Conservation (phyloP, 345 rosid genomes). For the Ailanthus altissimus region DNA sequence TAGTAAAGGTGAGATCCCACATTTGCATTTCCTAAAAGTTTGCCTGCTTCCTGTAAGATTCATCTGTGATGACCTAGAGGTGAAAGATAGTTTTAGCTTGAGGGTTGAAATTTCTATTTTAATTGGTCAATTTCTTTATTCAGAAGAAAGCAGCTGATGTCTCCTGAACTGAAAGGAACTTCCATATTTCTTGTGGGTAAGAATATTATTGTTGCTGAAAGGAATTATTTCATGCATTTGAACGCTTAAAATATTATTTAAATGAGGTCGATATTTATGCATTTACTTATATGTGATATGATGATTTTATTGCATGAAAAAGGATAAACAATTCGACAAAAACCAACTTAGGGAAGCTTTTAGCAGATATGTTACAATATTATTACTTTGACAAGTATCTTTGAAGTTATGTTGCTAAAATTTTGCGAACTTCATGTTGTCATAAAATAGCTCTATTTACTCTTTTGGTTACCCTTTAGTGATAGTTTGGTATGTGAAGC, state of each 20-base stretch:
- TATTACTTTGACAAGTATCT: no score
- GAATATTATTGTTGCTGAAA: no score
- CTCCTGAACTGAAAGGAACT: slow-evolving; percentile 71
- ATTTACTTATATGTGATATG: slow-evolving; percentile 16
- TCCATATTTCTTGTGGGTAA: slow-evolving; percentile 83
- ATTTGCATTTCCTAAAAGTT: no score
- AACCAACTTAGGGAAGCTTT: slow-evolving; percentile 51
- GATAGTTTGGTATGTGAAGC: no score
- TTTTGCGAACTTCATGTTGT: no score
- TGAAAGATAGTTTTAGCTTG: not conserved
- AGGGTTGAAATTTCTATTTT: slow-evolving; percentile 30
- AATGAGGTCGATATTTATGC: slow-evolving; percentile 7
- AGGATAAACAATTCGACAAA: slow-evolving; percentile 71
- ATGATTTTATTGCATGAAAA: slow-evolving; percentile 34
- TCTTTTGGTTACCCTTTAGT: no score
- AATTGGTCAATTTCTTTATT: no score
- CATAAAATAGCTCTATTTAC: no score
- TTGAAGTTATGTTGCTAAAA: no score
- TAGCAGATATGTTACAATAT: slow-evolving; percentile 65
- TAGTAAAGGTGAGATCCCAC: slow-evolving; percentile 45
- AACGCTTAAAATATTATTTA: no score
- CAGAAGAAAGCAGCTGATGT: slow-evolving; percentile 72
- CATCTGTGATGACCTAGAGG: not conserved
- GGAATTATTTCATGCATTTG: no score
- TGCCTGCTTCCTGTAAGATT: not conserved